Percentiles rank a stretch among this genome's conserved stretches.
These are phyloP conservation scores for Protea cynaroides DNA, from an alignment of 164 flowering plant species.

Conservation along the genomic window DNA sequence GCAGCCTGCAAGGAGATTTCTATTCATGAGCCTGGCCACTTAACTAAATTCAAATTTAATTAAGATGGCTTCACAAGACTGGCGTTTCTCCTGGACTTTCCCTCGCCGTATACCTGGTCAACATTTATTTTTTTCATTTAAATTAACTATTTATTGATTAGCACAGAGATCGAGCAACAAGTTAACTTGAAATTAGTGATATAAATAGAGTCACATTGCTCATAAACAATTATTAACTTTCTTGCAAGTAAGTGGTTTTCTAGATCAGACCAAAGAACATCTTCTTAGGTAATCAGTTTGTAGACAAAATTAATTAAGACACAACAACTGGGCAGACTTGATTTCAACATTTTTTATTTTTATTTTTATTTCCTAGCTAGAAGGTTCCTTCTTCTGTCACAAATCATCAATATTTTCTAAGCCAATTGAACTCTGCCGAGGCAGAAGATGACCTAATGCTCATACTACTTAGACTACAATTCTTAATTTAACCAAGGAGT, in stretches of 20 bases:
- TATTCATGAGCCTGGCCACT: too few relatives aligned
- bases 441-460: constrained; percentile 10
- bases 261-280: not conserved
- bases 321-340: not conserved
- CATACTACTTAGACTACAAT: constrained; percentile 6
- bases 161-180: not conserved
- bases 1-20: too few relatives aligned
- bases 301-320: not conserved
- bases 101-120: too few relatives aligned
- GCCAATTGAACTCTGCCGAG: constrained; percentile 4
- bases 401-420: constrained; percentile 1
- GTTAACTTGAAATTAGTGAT: not conserved
- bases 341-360: not conserved
- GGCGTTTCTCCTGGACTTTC: too few relatives aligned
- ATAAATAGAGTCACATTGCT: not conserved
- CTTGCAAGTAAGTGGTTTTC: not conserved
- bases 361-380: not conserved
- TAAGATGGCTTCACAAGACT: too few relatives aligned
- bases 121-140: not conserved
- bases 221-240: not conserved
- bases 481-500: not conserved
- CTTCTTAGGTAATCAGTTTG: not conserved
- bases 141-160: not conserved
- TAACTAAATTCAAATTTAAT: too few relatives aligned
- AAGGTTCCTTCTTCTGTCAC: constrained; percentile 1